A percentile compares a stretch with the other conserved stretches of the same genome.
Conservation (phyloP, 768 basidiomycete species). For the Panaeolus papilionaceus region DNA sequence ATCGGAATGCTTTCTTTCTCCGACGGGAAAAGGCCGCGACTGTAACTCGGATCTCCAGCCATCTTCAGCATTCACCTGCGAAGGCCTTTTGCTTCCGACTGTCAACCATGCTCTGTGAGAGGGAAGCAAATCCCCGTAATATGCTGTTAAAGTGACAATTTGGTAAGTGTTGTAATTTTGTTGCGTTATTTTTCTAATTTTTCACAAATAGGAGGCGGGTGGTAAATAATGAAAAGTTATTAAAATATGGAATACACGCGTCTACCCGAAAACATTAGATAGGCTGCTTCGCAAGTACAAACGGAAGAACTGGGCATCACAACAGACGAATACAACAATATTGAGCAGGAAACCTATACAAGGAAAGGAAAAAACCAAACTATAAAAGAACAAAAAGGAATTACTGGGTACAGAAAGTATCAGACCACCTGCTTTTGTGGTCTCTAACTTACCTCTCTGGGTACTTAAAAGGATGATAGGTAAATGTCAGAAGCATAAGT, state of each 20-base stretch:
- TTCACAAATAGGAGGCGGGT: not conserved
- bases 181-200: not conserved
- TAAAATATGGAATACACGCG: not conserved
- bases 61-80: not conserved
- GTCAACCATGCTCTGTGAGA: not conserved
- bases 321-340: not conserved
- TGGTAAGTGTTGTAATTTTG: not conserved
- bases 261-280: conserved; percentile 10
- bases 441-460: not conserved
- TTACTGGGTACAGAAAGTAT: conserved; percentile 5
- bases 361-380: not conserved
- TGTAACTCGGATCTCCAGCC: conserved; percentile 4
- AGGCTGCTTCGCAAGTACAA: conserved; percentile 1
- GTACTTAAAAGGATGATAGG: conserved; percentile 10
- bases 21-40: conserved; percentile 7
- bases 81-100: conserved; percentile 7
- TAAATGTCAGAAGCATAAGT: conserved; percentile 1
- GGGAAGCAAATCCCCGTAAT: not conserved
- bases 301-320: not conserved
- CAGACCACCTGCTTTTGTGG: not conserved
- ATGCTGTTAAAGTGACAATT: not conserved
- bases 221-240: not conserved
- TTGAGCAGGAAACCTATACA: conserved; percentile 6
- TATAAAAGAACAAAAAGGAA: not conserved
- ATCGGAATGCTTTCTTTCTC: conserved; percentile 13